Percentiles rank a stretch among this genome's conserved stretches.
Conservation (phyloP, 768 basidiomycete genomes). For the Phanerodontia chrysosporium region DNA sequence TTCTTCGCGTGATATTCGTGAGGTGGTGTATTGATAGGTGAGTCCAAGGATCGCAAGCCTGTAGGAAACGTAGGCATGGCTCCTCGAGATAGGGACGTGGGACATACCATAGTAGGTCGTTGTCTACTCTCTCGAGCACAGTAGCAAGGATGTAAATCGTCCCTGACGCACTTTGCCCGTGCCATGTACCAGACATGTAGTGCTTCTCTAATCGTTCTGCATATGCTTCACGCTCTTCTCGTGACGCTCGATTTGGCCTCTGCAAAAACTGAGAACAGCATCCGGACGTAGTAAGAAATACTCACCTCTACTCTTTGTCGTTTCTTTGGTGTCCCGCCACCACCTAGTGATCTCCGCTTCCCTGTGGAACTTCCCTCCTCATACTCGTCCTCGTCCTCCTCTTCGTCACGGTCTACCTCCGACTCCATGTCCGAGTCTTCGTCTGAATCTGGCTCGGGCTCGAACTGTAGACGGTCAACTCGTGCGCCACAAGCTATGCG, state of each 20-base stretch:
- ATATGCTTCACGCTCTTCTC: slow-evolving; percentile 66
- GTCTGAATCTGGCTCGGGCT: slow-evolving; percentile 72
- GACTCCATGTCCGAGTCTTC: slow-evolving; percentile 45
- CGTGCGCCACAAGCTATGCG: neutral
- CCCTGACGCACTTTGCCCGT: slow-evolving; percentile 86
- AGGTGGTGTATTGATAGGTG: slow-evolving; percentile 87
- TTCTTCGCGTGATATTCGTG: slow-evolving; percentile 79
- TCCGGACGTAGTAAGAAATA: slow-evolving; percentile 10
- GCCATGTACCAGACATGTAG: slow-evolving; percentile 79
- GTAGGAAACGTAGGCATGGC: slow-evolving; percentile 6
- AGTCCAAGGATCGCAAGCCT: slow-evolving; percentile 93
- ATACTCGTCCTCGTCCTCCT: slow-evolving; percentile 43
- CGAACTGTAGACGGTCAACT: slow-evolving; percentile 46
- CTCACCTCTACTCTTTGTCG: slow-evolving; percentile 53
- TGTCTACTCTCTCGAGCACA: slow-evolving; percentile 87
- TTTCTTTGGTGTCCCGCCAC: slow-evolving; percentile 45
- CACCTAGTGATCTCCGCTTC: slow-evolving; percentile 46
- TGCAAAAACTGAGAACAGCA: slow-evolving; percentile 19
- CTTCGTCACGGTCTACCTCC: slow-evolving; percentile 34
- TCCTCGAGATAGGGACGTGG: neutral
- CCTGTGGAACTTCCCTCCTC: slow-evolving; percentile 33
- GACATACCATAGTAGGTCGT: slow-evolving; percentile 85
- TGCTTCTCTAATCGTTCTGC: slow-evolving; percentile 69
- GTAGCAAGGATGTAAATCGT: slow-evolving; percentile 89
- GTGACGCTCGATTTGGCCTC: slow-evolving; percentile 55